phyloP scores from a whole-genome alignment of 176 grass and related monocot species.

The Oryza glumipatula region DNA sequence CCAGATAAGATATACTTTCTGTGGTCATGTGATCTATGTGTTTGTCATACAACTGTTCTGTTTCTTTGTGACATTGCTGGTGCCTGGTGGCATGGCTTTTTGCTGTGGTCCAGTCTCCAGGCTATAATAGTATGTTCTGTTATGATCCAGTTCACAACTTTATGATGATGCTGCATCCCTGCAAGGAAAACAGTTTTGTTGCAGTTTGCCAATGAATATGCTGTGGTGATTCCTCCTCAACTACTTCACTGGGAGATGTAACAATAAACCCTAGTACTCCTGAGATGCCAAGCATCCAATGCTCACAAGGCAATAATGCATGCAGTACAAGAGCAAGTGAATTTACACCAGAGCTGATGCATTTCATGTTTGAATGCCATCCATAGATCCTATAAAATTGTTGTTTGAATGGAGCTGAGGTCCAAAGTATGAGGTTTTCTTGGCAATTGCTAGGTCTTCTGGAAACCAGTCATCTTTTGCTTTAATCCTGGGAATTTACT shows the following conservation, averaged over 20 bases:
- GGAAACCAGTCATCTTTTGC: not conserved
- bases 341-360: not conserved
- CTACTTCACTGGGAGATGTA: not conserved
- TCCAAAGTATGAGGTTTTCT: not conserved
- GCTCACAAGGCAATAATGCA: not conserved
- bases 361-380: constrained; percentile 10
- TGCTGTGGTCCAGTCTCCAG: constrained; percentile 37
- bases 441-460: not conserved
- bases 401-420: not conserved
- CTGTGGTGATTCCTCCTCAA: not conserved
- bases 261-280: not conserved
- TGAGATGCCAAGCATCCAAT: constrained; percentile 2
- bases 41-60: constrained; percentile 28
- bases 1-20: constrained; percentile 37
- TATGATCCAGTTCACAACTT: constrained; percentile 25
- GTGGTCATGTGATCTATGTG: constrained; percentile 27
- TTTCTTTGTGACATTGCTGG: constrained; percentile 13
- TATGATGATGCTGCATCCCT: constrained; percentile 1
- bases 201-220: constrained; percentile 11
- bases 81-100: constrained; percentile 1
- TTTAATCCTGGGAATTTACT: not conserved
- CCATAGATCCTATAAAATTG: not conserved
- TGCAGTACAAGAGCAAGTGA: not conserved
- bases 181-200: not conserved
- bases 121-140: constrained; percentile 29